Evolutionary conservation across 192 early-diverging fungal species (phyloP), one percentile per base, ranked within the genome.

Genomic region (Mortierella claussenii): DNA sequence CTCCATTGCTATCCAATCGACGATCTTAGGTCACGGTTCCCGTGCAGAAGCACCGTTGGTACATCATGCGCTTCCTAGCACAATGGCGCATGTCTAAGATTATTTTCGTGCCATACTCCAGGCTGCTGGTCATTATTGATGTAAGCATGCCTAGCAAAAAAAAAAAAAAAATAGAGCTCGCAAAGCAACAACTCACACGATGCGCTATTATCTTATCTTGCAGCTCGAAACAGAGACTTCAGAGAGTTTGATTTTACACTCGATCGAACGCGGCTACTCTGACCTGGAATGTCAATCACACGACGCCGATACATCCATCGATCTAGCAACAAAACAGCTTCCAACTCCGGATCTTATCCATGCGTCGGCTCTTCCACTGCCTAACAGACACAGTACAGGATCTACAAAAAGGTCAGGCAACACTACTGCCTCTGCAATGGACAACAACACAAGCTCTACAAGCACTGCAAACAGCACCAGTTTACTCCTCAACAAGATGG

Each of bases 11-110:
- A n/a, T n/a, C n/a, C n/a, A n/a, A n/a, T 42, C 40, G 40, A 42
- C 17, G 10, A 42, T 42, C n/a, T n/a, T 34, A 56, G 54, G 54
- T 74, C 2, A 60, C 48, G 0, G 70, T 65, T 1, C 70, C 70
- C 2, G 70, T 74, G 0, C 70, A 74, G 23, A 23, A 56, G 2
- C 70, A 74, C 18, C 27, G 70, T 8, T 74, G 70, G 70, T 74
- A 74, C 21, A 60, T 74, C n/a, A 47, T 74, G 32, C 54, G 56
- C 4, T 56, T 74, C 23, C 44, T 74, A 23, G 70, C 62, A 2
- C 70, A 74, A 32, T 74, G 70, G 70, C 54, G 70, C 27, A 74
- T 74, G 70, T 65, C 62, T 18, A 58, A 57, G 36, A 54, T 74
- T 23, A 49, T 74, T 4, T 74, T 74, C 50, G 62, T 74, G 4